Conservation (phyloP, 139 green algal species). For the Tetratostichococcus sp. region DNA sequence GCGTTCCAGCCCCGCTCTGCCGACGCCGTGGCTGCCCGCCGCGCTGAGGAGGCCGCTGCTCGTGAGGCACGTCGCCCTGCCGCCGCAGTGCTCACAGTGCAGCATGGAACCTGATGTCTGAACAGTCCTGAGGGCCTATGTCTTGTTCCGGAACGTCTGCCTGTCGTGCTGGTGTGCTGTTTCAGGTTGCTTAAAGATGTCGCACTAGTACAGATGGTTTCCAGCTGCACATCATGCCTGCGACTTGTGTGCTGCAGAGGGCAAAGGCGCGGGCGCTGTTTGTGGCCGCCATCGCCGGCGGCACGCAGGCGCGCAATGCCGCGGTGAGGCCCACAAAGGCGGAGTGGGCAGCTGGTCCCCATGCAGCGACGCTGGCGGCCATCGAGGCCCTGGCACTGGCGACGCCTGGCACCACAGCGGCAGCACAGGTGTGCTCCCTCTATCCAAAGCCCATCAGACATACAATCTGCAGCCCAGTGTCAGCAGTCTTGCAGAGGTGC, state of each 20-base stretch:
- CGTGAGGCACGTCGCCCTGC: not conserved
- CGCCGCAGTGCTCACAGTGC: too few species aligned
- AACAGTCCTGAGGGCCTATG: too few species aligned
- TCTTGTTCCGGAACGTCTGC: too few species aligned
- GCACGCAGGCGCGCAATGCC: not conserved
- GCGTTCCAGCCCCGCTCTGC: conserved; percentile 29
- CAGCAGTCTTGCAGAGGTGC: too few species aligned
- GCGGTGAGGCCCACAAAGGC: conserved; percentile 12
- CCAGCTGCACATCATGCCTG: not conserved
- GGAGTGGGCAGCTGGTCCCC: conserved; percentile 37
- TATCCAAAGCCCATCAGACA: too few species aligned
- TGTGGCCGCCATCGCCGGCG: not conserved
- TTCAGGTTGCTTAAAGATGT: too few species aligned
- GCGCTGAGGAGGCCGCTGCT: conserved; percentile 13
- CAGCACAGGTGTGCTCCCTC: not conserved
- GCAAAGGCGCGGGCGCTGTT: conserved; percentile 5
- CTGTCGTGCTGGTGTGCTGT: too few species aligned
- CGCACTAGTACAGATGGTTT: too few species aligned
- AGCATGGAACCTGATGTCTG: too few species aligned
- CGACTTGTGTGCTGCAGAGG: not conserved
- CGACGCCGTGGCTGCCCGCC: conserved; percentile 15
- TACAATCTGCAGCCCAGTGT: too few species aligned
- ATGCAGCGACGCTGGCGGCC: conserved; percentile 22
- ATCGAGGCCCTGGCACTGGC: conserved; percentile 23
- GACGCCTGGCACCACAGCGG: not conserved